phyloP scores from a whole-genome alignment of 192 early-diverging fungal species.

The Phycomyces blakesleeanus region DNA sequence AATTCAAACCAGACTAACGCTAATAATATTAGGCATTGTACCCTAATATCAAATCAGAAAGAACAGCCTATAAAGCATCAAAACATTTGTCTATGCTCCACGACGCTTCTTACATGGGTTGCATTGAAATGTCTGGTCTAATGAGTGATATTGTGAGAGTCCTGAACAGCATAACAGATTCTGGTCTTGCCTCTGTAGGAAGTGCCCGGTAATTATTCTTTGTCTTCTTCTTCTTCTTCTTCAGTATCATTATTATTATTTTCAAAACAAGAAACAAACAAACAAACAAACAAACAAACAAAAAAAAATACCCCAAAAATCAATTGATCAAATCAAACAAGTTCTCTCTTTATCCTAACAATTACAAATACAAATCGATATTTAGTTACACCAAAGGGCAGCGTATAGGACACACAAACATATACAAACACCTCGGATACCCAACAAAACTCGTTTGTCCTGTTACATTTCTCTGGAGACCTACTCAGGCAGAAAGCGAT shows the following conservation, averaged over 20 bases:
- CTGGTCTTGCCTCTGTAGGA: conserved; percentile 45
- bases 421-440: conserved; percentile 52
- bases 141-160: conserved; percentile 42
- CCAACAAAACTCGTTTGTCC: conserved; percentile 69
- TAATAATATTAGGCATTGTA: conserved; percentile 46
- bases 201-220: conserved; percentile 21
- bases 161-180: conserved; percentile 59
- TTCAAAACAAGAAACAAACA: neutral
- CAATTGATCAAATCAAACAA: too few relatives aligned
- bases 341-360: neutral
- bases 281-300: too few relatives aligned
- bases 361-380: neutral
- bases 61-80: conserved; percentile 71
- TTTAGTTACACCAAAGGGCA: conserved; percentile 58
- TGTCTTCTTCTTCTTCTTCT: neutral
- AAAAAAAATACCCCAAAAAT: too few relatives aligned
- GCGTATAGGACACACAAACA: conserved; percentile 48
- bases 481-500: conserved; percentile 7
- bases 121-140: conserved; percentile 67
- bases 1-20: too few relatives aligned
- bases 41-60: conserved; percentile 83
- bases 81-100: conserved; percentile 71
- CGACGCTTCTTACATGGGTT: conserved; percentile 80
- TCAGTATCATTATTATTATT: neutral
- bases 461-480: conserved; percentile 73